A percentile compares a stretch with the other conserved stretches of the same genome.
Evolutionary conservation across 257 asterid species (phyloP).

Genomic region (Petunia secreta): DNA sequence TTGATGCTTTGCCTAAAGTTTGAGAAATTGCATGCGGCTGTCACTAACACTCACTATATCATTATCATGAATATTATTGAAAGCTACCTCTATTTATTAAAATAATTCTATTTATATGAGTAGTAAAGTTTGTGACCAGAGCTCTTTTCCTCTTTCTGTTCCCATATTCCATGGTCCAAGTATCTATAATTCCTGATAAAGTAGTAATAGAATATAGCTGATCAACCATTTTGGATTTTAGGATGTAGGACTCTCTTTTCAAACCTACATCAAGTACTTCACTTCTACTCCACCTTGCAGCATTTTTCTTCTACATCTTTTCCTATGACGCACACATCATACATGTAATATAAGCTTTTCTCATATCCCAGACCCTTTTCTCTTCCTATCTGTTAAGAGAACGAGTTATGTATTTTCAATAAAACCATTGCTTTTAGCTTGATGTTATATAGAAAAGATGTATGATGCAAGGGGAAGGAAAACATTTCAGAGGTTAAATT

Average conservation of each 20-base stretch:
- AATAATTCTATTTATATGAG: not conserved
- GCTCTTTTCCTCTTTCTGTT: not conserved
- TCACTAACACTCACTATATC: not conserved
- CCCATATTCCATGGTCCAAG: not conserved
- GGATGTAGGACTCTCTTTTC: constrained; percentile 17
- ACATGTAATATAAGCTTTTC: not conserved
- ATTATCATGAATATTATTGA: not conserved
- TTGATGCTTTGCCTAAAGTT: constrained; percentile 72
- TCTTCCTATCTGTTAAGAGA: not conserved
- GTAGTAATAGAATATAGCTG: not conserved
- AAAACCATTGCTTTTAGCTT: not conserved
- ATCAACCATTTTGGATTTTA: constrained; percentile 8
- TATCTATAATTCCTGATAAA: not conserved
- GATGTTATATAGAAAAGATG: too few relatives aligned
- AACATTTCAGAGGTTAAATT: too few relatives aligned
- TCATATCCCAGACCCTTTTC: not conserved
- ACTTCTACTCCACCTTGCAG: not conserved
- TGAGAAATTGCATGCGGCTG: constrained; percentile 43
- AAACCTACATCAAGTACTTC: constrained; percentile 4
- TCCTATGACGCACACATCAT: not conserved
- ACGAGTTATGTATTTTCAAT: not conserved
- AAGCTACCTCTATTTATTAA: not conserved
- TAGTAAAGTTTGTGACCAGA: not conserved
- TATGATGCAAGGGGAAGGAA: too few relatives aligned
- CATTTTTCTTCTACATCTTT: not conserved